A percentile compares a stretch with the other conserved stretches of the same genome.
phyloP scores from a whole-genome alignment of 2,329 filamentous ascomycete species.

The Colletotrichum orbiculare region DNA sequence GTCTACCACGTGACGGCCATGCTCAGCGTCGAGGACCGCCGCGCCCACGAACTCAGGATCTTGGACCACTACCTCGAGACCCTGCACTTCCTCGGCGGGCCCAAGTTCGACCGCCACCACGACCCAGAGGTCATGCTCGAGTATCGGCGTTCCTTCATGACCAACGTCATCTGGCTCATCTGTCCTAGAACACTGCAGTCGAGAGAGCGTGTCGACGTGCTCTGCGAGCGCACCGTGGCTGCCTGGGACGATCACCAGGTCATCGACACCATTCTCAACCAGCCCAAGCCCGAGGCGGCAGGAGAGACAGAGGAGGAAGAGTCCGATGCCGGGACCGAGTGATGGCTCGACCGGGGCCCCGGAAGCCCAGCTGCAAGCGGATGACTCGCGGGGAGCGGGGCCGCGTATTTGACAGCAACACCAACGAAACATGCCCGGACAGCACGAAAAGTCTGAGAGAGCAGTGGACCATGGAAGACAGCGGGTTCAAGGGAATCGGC shows the following conservation, averaged over 20 bases:
- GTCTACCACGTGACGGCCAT: constrained; percentile 53
- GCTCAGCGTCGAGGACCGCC: constrained; percentile 51
- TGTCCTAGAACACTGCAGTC: constrained; percentile 45
- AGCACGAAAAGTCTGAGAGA: no score
- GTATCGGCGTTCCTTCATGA: constrained; percentile 44
- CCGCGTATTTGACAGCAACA: no score
- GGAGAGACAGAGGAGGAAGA: background rate
- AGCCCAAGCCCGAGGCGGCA: constrained; percentile 10
- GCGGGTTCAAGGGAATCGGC: no score
- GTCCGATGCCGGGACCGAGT: background rate
- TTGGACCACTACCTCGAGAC: constrained; percentile 49
- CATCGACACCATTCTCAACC: constrained; percentile 41
- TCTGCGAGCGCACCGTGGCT: constrained; percentile 49
- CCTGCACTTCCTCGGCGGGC: constrained; percentile 47
- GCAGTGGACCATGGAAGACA: no score
- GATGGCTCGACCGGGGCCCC: background rate
- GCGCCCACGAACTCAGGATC: constrained; percentile 52
- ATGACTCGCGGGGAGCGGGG: background rate
- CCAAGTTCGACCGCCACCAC: constrained; percentile 45
- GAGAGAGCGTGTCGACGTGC: constrained; percentile 46
- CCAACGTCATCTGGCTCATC: constrained; percentile 43
- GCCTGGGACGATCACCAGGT: constrained; percentile 51
- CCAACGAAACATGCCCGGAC: no score
- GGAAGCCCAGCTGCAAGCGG: background rate
- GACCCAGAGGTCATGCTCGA: constrained; percentile 23